A percentile compares a stretch with the other conserved stretches of the same genome.
Conservation (phyloP, 2,329 filamentous ascomycete genomes). For the Phaeosphaeriaceae sp. region DNA sequence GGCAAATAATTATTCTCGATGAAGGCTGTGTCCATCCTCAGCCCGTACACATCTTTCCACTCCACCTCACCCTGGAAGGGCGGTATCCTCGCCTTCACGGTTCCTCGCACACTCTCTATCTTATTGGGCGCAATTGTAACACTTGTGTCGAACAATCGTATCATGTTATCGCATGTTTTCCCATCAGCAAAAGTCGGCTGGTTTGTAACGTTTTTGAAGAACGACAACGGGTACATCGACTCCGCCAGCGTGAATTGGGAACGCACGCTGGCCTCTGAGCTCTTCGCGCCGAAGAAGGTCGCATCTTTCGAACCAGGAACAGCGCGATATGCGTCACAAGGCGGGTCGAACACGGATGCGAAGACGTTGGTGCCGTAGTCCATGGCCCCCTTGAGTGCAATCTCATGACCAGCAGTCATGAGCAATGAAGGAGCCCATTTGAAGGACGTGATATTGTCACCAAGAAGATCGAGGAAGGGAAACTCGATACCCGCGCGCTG, state of each 20-base stretch:
- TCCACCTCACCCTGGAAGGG: conserved; percentile 39
- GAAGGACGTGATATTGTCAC: conserved; percentile 60
- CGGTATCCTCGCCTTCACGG: conserved; percentile 35
- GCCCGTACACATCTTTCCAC: conserved; percentile 42
- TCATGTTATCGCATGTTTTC: conserved; percentile 54
- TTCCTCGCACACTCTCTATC: conserved; percentile 45
- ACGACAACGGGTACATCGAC: conserved; percentile 40
- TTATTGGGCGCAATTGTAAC: conserved; percentile 44
- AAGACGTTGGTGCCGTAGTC: conserved; percentile 57
- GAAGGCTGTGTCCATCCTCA: conserved; percentile 49
- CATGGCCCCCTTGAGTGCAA: conserved; percentile 55
- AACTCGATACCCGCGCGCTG: conserved; percentile 62
- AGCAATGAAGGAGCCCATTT: conserved; percentile 58
- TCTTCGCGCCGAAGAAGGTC: conserved; percentile 28
- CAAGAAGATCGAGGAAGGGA: conserved; percentile 62
- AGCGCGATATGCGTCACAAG: conserved; percentile 58
- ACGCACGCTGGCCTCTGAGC: conserved; percentile 19
- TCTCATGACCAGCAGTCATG: conserved; percentile 52
- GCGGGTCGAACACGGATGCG: conserved; percentile 55
- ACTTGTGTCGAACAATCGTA: conserved; percentile 56
- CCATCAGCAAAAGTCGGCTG: conserved; percentile 58
- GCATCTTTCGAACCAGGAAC: conserved; percentile 28
- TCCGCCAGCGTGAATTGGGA: conserved; percentile 31
- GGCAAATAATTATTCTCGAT: conserved; percentile 50
- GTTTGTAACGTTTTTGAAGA: conserved; percentile 62